Evolutionary conservation across 2,329 filamentous ascomycete species (phyloP).

Genomic region (Teratosphaeriaceae sp.): DNA sequence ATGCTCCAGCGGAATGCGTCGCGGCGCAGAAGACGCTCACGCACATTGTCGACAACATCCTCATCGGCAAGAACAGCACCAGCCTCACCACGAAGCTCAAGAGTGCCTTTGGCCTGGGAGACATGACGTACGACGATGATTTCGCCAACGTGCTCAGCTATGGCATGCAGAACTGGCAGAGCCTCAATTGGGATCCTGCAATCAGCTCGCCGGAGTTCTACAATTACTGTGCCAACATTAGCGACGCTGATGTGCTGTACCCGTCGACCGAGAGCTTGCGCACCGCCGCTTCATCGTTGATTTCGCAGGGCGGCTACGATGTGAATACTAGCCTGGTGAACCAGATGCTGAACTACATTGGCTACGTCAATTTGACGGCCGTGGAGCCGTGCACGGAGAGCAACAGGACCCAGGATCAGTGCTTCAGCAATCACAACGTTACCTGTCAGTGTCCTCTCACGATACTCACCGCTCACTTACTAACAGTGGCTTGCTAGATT

Average conservation of each 20-base stretch:
- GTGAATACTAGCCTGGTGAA: slow-evolving; percentile 40
- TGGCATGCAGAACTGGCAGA: slow-evolving; percentile 48
- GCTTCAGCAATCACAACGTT: slow-evolving; percentile 45
- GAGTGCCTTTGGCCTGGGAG: slow-evolving; percentile 44
- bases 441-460: slow-evolving; percentile 20
- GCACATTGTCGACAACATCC: slow-evolving; percentile 53
- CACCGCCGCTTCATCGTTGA: slow-evolving; percentile 37
- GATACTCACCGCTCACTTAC: background rate
- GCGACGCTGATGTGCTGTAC: slow-evolving; percentile 38
- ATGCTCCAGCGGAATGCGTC: slow-evolving; percentile 57
- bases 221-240: slow-evolving; percentile 52
- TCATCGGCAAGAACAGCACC: slow-evolving; percentile 43
- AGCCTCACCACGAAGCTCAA: slow-evolving; percentile 44
- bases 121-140: slow-evolving; percentile 46
- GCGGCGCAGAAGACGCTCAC: slow-evolving; percentile 55
- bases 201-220: slow-evolving; percentile 44
- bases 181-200: slow-evolving; percentile 54
- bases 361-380: slow-evolving; percentile 44
- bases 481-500: slow-evolving; percentile 18
- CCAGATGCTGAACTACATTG: slow-evolving; percentile 51
- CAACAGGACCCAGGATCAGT: slow-evolving; percentile 41
- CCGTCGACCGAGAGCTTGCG: slow-evolving; percentile 32
- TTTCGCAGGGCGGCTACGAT: slow-evolving; percentile 43
- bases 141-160: slow-evolving; percentile 44
- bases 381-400: slow-evolving; percentile 34